These are phyloP conservation scores for Ophioceras dolichostomum DNA, from an alignment of 2,329 filamentous ascomycete genomes.

Conservation along the genomic window DNA sequence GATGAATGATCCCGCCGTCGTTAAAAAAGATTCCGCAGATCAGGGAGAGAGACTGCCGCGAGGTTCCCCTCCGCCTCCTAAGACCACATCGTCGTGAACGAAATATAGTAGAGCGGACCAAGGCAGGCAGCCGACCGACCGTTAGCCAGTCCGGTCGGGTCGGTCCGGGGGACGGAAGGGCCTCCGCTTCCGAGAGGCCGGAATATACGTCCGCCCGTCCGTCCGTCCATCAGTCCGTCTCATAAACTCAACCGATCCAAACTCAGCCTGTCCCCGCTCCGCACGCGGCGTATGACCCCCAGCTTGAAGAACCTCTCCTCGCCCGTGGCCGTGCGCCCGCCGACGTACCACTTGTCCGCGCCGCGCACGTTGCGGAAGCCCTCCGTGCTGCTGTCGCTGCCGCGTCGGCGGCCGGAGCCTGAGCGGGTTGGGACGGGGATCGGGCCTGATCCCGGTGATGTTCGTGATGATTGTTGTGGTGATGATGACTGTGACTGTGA, in stretches of 20 bases:
- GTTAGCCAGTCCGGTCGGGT: too few species aligned
- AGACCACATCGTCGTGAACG: too few species aligned
- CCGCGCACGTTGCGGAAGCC: constrained; percentile 63
- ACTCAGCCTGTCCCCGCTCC: constrained; percentile 64
- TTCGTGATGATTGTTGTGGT: constrained; percentile 4
- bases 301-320: constrained; percentile 75
- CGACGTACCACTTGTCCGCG: constrained; percentile 72
- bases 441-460: constrained; percentile 2
- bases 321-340: constrained; percentile 61
- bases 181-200: too few species aligned
- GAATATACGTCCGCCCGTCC: too few species aligned
- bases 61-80: too few species aligned
- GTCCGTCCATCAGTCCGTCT: constrained; percentile 16
- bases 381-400: constrained; percentile 64
- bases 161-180: too few species aligned
- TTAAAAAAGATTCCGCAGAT: too few species aligned
- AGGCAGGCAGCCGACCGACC: too few species aligned
- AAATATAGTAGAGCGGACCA: too few species aligned
- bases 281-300: constrained; percentile 59
- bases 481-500: too few species aligned
- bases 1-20: too few species aligned
- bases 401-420: constrained; percentile 37
- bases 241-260: constrained; percentile 64
- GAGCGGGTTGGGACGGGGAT: constrained; percentile 25
- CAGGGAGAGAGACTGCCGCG: too few species aligned